These are phyloP conservation scores for Scleromitrula shiraiana DNA, from an alignment of 2,329 filamentous ascomycete genomes.

Conservation along the genomic window DNA sequence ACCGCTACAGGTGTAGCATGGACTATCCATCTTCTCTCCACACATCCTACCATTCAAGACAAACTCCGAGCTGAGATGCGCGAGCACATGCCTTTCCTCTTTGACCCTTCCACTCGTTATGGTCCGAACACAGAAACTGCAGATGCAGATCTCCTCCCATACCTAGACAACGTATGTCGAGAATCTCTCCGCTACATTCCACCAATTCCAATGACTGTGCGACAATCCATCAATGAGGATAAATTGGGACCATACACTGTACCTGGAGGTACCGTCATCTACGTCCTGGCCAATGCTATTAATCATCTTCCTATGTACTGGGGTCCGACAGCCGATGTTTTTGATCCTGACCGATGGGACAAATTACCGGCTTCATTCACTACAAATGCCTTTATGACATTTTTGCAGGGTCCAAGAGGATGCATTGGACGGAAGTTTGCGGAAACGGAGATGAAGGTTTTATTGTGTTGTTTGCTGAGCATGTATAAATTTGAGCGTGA, in stretches of 20 bases:
- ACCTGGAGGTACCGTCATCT: conserved; percentile 36
- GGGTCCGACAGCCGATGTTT: conserved; percentile 34
- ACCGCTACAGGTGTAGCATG: conserved; percentile 37
- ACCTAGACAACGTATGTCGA: conserved; percentile 39
- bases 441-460: conserved; percentile 32
- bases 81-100: conserved; percentile 23
- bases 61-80: neutral
- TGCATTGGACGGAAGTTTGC: conserved; percentile 31
- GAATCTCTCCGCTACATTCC: conserved; percentile 40
- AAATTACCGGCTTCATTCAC: conserved; percentile 32
- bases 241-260: conserved; percentile 34
- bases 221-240: conserved; percentile 34
- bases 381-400: conserved; percentile 15
- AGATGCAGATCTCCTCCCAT: conserved; percentile 36
- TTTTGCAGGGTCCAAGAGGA: conserved; percentile 28
- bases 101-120: conserved; percentile 29
- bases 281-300: conserved; percentile 36
- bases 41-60: conserved; percentile 23
- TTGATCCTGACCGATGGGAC: conserved; percentile 38
- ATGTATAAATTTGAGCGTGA: conserved; percentile 32
- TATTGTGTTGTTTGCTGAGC: conserved; percentile 29
- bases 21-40: conserved; percentile 36
- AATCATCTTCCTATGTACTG: conserved; percentile 35
- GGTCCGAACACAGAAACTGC: conserved; percentile 26
- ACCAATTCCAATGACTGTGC: conserved; percentile 29